Percentiles rank a stretch among this genome's conserved stretches.
phyloP scores from a whole-genome alignment of 2,329 filamentous ascomycete genomes.

The Capronia coronata region DNA sequence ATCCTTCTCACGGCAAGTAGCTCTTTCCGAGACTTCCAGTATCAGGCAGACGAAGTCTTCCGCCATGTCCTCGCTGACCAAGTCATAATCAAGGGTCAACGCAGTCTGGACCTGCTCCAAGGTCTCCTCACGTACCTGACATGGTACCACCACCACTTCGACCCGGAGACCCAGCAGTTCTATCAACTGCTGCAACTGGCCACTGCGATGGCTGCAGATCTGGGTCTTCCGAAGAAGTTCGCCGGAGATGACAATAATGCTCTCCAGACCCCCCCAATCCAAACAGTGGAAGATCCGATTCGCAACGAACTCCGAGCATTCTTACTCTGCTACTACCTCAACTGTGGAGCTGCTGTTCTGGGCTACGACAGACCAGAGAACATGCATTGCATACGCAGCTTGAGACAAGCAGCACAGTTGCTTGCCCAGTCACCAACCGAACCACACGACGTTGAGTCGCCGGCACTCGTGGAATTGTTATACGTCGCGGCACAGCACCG shows the following conservation, averaged over 20 bases:
- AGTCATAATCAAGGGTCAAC: constrained; percentile 52
- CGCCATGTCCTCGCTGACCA: constrained; percentile 33
- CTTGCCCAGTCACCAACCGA: constrained; percentile 2
- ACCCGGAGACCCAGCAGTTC: constrained; percentile 30
- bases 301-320: constrained; percentile 12
- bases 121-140: constrained; percentile 53
- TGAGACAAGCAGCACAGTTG: constrained; percentile 6
- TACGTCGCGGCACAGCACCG: constrained; percentile 7
- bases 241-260: background rate
- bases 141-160: constrained; percentile 44
- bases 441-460: constrained; percentile 6
- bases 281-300: background rate
- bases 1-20: constrained; percentile 15
- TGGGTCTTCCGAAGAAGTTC: constrained; percentile 24
- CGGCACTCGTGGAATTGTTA: constrained; percentile 9
- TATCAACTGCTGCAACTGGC: constrained; percentile 33
- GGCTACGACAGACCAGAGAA: constrained; percentile 17
- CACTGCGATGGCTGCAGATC: constrained; percentile 32
- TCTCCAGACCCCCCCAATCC: background rate
- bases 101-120: constrained; percentile 52
- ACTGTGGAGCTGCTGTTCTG: constrained; percentile 10
- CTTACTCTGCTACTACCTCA: constrained; percentile 20
- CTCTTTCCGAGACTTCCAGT: constrained; percentile 3
- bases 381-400: constrained; percentile 13
- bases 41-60: constrained; percentile 12